These are phyloP conservation scores for Amylocarpus encephaloides DNA, from an alignment of 2,329 filamentous ascomycete species.

Conservation along the genomic window DNA sequence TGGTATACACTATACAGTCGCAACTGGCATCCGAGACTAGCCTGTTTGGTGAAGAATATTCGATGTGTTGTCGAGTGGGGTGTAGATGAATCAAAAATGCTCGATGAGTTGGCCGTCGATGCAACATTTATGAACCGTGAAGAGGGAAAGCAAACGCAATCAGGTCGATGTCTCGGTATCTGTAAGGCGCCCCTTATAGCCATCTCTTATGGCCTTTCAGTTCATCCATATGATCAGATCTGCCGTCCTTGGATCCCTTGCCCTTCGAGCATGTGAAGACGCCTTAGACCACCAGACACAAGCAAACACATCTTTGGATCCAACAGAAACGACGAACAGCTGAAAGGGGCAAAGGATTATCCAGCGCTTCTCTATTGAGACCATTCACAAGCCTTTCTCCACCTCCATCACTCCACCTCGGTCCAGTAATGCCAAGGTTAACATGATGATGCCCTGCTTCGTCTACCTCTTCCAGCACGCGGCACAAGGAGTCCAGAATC, in stretches of 20 bases:
- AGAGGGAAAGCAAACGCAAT: neutral
- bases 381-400: neutral
- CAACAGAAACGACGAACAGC: slow-evolving; percentile 5
- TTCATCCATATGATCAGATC: too few relatives aligned
- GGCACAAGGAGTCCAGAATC: too few relatives aligned
- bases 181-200: too few relatives aligned
- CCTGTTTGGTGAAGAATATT: neutral
- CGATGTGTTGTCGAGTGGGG: slow-evolving; percentile 1
- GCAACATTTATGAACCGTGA: neutral
- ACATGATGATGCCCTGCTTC: too few relatives aligned
- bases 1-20: too few relatives aligned
- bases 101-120: neutral
- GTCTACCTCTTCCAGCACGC: too few relatives aligned
- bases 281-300: neutral
- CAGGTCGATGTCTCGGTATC: too few relatives aligned
- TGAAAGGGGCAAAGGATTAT: slow-evolving; percentile 9
- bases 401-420: too few relatives aligned
- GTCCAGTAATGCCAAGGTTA: too few relatives aligned
- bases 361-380: neutral
- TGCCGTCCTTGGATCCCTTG: too few relatives aligned
- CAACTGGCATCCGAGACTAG: neutral
- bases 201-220: too few relatives aligned
- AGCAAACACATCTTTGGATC: neutral
- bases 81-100: neutral
- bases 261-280: slow-evolving; percentile 10